Evolutionary conservation across 2,329 filamentous ascomycete genomes (phyloP), one percentile per base, ranked within the genome.

Genomic region (Leptographium galeiforme): DNA sequence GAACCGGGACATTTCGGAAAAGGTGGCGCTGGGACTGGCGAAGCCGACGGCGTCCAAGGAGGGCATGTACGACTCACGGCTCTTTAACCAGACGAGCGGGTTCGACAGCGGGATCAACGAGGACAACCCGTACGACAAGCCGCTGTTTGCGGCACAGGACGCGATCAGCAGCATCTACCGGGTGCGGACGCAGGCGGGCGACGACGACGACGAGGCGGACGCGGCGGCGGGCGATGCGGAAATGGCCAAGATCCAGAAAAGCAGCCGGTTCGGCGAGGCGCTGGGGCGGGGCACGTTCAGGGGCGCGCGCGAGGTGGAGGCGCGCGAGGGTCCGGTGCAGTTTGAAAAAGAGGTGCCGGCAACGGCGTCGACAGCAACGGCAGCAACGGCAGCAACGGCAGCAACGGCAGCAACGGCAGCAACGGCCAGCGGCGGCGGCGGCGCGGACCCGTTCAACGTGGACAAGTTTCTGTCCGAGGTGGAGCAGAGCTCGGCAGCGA

Each of bases 61-160:
- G 67, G 84, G 87, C 30, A 97, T 97, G 93, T 98, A 94, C 72
- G 93, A 98, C 70, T 94, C 89, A 2, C 78, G 93, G 43, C 71
- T 98, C 34, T 98, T 98, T 71, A 96, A 97, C 70, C 89, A 95
- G 70, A 85, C 83, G 7, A 90, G 86, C 61, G 93, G 93, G 0
- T 94, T 98, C 65, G 85, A 89, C 61, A 79, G 83, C 51, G 93
- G 91, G 0, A 89, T 96, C 76, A 98, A 98, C 67, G 93, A 98
- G 68, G 93, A 98, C 67, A 93, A 98, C 64, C 82, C 84, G 0
- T 98, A 97, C 71, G 93, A 97, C 68, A 97, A 97, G 70, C 93
- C 93, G 19, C 74, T 98, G 8, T 98, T 98, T 66, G 90, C 90
- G 1, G 91, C 93, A 14, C 89, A 96, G 66, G 91, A 97, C 64